phyloP scores from a whole-genome alignment of 768 basidiomycete genomes.

The Kondoa subrosea region DNA sequence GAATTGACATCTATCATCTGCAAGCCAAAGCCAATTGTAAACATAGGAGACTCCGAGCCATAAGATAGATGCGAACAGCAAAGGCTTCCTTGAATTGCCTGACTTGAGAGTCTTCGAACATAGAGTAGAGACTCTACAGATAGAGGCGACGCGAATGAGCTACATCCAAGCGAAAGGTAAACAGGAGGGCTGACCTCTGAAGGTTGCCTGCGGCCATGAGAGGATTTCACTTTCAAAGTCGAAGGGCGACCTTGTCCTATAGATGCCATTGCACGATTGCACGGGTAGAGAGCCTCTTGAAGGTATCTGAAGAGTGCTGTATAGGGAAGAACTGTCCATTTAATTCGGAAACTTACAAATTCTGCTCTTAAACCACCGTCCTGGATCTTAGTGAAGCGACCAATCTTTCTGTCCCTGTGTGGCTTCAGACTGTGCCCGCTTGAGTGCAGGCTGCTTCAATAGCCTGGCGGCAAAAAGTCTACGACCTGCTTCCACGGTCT shows the following conservation, averaged over 20 bases:
- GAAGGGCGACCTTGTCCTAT: neutral
- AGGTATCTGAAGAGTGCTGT: neutral
- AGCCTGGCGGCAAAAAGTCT: no score
- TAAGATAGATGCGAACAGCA: conserved; percentile 7
- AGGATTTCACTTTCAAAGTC: neutral
- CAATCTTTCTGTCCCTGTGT: no score
- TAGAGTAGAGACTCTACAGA: conserved; percentile 5
- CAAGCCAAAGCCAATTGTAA: neutral
- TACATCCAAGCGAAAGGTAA: neutral
- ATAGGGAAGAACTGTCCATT: no score
- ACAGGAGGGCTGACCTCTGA: neutral
- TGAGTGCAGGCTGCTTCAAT: no score
- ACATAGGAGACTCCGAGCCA: neutral
- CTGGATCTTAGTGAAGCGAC: no score
- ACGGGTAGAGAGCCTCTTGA: neutral
- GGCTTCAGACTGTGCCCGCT: no score
- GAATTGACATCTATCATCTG: conserved; percentile 19
- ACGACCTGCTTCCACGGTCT: no score
- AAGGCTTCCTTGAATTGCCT: conserved; percentile 20
- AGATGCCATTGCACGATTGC: neutral
- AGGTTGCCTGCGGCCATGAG: neutral
- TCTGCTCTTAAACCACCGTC: no score
- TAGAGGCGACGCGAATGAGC: neutral
- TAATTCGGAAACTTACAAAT: no score
- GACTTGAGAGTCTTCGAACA: conserved; percentile 18